phyloP scores from a whole-genome alignment of 106 monocot genomes.

The Dendrobium catenatum region DNA sequence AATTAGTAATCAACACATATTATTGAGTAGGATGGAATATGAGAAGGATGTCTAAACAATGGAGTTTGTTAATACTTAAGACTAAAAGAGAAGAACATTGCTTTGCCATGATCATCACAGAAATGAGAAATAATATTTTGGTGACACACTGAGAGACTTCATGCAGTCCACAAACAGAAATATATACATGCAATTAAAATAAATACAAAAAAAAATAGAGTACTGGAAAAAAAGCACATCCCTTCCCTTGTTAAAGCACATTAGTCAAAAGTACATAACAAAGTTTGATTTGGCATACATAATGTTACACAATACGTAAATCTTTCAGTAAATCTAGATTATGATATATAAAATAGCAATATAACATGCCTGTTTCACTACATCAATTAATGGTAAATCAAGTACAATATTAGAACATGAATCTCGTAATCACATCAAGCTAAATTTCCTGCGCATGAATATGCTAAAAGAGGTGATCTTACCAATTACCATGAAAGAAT shows the following conservation, averaged over 20 bases:
- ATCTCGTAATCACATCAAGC: neutral
- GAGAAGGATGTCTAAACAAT: neutral
- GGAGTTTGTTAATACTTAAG: neutral
- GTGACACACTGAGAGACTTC: neutral
- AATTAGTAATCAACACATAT: neutral
- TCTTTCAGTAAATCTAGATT: neutral
- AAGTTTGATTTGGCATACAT: too few relatives aligned
- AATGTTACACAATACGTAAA: neutral
- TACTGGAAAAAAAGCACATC: neutral
- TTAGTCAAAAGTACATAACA: too few relatives aligned
- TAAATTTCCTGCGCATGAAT: neutral
- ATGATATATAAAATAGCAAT: too few relatives aligned
- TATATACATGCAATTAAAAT: neutral
- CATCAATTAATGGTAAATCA: neutral
- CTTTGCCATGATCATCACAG: neutral
- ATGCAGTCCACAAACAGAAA: neutral
- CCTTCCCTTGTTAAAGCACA: neutral
- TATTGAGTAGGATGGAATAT: neutral
- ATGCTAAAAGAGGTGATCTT: neutral
- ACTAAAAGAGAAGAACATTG: neutral
- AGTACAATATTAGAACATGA: neutral
- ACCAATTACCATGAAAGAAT: neutral
- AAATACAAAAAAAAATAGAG: neutral
- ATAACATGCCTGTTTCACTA: neutral
- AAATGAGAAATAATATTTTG: neutral